Conservation (phyloP, 1,284 basidiomycete genomes). For the Sporisorium graminicola region DNA sequence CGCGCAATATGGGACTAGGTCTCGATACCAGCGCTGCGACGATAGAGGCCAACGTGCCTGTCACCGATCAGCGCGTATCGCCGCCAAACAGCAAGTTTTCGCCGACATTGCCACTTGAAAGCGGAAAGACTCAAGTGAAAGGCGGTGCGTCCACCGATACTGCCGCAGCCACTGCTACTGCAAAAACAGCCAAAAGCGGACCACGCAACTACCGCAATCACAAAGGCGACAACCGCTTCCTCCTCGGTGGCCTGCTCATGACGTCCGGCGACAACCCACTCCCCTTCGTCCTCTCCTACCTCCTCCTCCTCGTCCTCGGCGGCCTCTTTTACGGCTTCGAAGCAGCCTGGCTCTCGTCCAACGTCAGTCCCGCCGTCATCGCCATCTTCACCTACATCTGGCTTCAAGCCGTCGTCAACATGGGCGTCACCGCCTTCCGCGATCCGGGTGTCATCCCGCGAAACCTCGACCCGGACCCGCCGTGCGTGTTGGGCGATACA, state of each 20-base stretch:
- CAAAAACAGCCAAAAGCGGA: constrained; percentile 12
- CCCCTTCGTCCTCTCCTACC: constrained; percentile 51
- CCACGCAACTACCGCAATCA: constrained; percentile 49
- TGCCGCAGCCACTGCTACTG: background rate
- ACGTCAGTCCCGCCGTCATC: constrained; percentile 56
- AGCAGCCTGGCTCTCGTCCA: constrained; percentile 51
- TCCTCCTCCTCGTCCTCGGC: constrained; percentile 52
- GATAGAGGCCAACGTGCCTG: background rate
- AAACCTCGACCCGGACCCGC: constrained; percentile 65
- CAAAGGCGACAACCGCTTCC: constrained; percentile 58
- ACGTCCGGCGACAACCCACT: constrained; percentile 60
- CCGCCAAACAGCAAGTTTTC: constrained; percentile 2
- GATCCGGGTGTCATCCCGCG: constrained; percentile 69
- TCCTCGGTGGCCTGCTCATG: constrained; percentile 57
- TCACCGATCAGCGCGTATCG: constrained; percentile 12
- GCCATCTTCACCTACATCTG: constrained; percentile 61
- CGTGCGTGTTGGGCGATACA: constrained; percentile 47
- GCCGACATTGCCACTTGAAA: background rate
- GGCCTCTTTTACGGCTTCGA: constrained; percentile 64
- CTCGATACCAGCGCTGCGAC: constrained; percentile 4
- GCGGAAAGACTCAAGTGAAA: background rate
- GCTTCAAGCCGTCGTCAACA: constrained; percentile 51
- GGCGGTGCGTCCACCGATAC: background rate
- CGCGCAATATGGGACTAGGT: constrained; percentile 11
- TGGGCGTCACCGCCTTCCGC: constrained; percentile 62